A percentile compares a stretch with the other conserved stretches of the same genome.
Conservation (phyloP, 140 eudicot species). For the Ambrosia hybrid region DNA sequence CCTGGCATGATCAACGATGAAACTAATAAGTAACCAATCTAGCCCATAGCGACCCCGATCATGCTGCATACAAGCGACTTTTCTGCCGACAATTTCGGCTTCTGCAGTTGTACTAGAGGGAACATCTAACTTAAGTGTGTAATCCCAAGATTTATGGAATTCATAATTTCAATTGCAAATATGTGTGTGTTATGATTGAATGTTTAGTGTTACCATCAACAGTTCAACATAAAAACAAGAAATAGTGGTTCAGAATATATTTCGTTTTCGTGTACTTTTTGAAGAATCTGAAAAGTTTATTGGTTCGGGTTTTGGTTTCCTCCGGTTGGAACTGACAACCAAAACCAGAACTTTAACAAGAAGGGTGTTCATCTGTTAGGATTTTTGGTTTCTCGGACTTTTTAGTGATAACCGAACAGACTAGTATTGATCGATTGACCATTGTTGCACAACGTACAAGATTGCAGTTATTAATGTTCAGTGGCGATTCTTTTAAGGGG, state of each 20-base stretch:
- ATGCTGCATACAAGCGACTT: neutral
- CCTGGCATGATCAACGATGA: constrained; percentile 49
- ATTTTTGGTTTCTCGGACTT: too few species aligned
- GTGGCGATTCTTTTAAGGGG: too few species aligned
- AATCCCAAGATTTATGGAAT: constrained; percentile 9
- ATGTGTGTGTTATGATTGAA: constrained; percentile 12
- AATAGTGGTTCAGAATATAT: neutral
- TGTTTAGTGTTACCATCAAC: constrained; percentile 6
- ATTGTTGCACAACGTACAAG: too few species aligned
- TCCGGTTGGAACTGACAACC: neutral
- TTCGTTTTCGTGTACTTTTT: neutral
- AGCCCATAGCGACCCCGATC: constrained; percentile 9
- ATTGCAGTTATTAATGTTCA: too few species aligned
- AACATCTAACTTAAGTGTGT: constrained; percentile 8
- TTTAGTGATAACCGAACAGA: too few species aligned
- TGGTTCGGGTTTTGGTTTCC: neutral
- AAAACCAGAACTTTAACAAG: too few species aligned
- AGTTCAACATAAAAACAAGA: neutral
- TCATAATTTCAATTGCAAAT: constrained; percentile 19
- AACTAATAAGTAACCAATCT: neutral
- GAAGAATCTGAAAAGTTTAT: neutral
- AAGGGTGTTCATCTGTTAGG: too few species aligned
- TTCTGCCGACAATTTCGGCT: too few species aligned
- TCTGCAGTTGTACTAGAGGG: constrained; percentile 14
- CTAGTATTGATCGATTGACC: too few species aligned